Conservation (phyloP, 805 yeast species). For the Maudiozyma bulderi region DNA sequence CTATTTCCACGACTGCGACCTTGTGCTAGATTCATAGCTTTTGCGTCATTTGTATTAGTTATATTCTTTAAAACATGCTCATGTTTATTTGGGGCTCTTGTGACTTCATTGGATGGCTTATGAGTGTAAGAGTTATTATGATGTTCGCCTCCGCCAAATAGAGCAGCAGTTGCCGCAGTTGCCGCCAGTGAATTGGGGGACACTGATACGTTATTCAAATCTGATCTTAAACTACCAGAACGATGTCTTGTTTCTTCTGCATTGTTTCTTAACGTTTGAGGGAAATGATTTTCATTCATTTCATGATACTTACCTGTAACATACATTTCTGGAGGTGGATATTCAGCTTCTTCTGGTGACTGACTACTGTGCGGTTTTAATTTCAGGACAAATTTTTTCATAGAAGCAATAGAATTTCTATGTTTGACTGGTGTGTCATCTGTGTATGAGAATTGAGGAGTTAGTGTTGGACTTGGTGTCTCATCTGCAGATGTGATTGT, state of each 20-base stretch:
- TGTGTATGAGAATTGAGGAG: not conserved
- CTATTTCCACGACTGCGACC: not conserved
- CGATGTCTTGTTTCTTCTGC: not conserved
- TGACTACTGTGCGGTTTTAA: not conserved
- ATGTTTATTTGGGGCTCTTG: not conserved
- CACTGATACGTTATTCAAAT: not conserved
- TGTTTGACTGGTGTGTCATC: not conserved
- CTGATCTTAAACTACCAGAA: not conserved
- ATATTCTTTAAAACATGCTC: not conserved
- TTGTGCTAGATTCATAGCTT: too few species aligned
- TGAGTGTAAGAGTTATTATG: not conserved
- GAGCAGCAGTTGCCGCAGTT: constrained; percentile 5
- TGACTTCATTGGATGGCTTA: too few species aligned
- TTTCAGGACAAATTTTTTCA: not conserved
- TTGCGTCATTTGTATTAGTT: not conserved
- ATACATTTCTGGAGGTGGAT: not conserved
- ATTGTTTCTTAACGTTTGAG: not conserved
- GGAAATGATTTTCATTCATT: not conserved
- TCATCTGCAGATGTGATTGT: not conserved
- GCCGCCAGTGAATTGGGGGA: constrained; percentile 2
- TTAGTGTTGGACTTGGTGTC: not conserved
- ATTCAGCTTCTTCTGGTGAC: not conserved
- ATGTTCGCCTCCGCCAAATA: not conserved
- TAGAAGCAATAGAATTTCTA: not conserved
- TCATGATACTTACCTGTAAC: not conserved